A percentile compares a stretch with the other conserved stretches of the same genome.
phyloP scores from a whole-genome alignment of 106 monocot genomes.

The Dendrobium catenatum region DNA sequence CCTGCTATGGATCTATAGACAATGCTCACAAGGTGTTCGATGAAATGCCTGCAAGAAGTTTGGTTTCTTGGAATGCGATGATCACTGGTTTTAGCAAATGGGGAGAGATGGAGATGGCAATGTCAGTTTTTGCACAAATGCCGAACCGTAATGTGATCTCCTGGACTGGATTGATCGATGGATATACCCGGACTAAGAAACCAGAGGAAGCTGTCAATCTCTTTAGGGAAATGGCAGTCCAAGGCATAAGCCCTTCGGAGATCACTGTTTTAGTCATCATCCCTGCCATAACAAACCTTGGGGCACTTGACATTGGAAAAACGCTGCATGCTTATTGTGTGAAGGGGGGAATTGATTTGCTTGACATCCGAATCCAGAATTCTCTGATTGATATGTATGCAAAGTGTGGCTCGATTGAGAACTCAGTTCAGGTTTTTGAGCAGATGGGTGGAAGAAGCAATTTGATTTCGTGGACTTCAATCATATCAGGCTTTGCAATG shows the following conservation, averaged over 20 bases:
- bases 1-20: slow-evolving; percentile 16
- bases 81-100: slow-evolving; percentile 46
- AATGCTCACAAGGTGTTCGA: slow-evolving; percentile 46
- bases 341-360: slow-evolving; percentile 26
- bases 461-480: slow-evolving; percentile 76
- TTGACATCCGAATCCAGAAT: slow-evolving; percentile 57
- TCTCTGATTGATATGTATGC: slow-evolving; percentile 81
- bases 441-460: slow-evolving; percentile 35
- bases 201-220: slow-evolving; percentile 30
- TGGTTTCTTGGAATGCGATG: slow-evolving; percentile 61
- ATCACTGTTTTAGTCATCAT: slow-evolving; percentile 57
- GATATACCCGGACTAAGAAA: slow-evolving; percentile 28
- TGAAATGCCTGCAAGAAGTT: slow-evolving; percentile 52
- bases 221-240: slow-evolving; percentile 38
- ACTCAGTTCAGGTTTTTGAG: slow-evolving; percentile 28
- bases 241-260: slow-evolving; percentile 38
- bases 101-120: slow-evolving; percentile 40
- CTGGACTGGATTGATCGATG: slow-evolving; percentile 81
- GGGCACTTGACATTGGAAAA: slow-evolving; percentile 22
- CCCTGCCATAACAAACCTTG: slow-evolving; percentile 46
- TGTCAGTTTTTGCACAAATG: slow-evolving; percentile 42
- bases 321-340: slow-evolving; percentile 41
- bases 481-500: slow-evolving; percentile 54
- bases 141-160: slow-evolving; percentile 44
- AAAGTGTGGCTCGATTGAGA: slow-evolving; percentile 49